These are phyloP conservation scores for Lachancea fermentati DNA, from an alignment of 805 yeast species.

Conservation along the genomic window DNA sequence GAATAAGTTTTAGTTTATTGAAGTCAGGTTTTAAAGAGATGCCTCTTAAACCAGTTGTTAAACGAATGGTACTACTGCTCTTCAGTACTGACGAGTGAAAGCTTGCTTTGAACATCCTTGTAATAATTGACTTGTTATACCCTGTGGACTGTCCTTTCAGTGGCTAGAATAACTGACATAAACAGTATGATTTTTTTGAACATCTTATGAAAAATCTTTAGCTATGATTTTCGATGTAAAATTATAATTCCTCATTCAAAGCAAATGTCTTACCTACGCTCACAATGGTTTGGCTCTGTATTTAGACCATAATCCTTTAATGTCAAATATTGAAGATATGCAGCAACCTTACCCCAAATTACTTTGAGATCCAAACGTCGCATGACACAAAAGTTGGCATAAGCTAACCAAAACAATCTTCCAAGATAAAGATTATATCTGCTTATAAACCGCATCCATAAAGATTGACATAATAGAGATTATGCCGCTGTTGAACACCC, in stretches of 20 bases:
- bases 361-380: not conserved
- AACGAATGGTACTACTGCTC: not conserved
- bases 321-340: too few species aligned
- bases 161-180: too few species aligned
- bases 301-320: too few species aligned
- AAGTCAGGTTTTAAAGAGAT: conserved; percentile 25
- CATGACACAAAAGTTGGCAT: not conserved
- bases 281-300: too few species aligned
- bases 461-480: not conserved
- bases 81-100: conserved; percentile 3
- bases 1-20: conserved; percentile 40
- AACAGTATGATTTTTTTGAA: too few species aligned
- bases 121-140: not conserved
- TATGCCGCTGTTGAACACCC: conserved; percentile 1
- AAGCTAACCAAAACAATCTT: not conserved
- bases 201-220: too few species aligned
- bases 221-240: too few species aligned
- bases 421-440: too few species aligned
- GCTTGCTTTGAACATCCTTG: conserved; percentile 7
- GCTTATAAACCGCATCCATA: too few species aligned
- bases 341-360: too few species aligned
- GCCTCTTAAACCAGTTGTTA: conserved; percentile 8
- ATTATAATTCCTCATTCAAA: too few species aligned
- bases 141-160: not conserved
- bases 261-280: too few species aligned